Base-by-base conservation (phyloP, 2,329 filamentous ascomycete species). In the Fusarium brachygibbosum region DNA sequence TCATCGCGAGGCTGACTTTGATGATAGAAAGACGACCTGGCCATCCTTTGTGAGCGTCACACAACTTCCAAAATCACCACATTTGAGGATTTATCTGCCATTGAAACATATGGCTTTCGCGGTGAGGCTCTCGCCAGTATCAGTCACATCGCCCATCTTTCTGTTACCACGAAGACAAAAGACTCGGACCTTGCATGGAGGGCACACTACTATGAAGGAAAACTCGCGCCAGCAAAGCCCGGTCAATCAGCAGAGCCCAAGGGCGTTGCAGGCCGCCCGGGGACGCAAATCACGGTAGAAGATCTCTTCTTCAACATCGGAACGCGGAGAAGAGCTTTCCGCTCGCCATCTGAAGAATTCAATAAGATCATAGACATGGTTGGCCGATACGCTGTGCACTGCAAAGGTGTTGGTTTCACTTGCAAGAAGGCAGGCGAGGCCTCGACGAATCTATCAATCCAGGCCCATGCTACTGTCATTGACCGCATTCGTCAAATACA, bases 291-390 rank as follows among this genome's bases (percentile, higher is more conserved):
- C 75, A 94, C 93, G 1, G 94, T 99, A 17, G 95, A 99, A 76
- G 96, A 99, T 78, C 82, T 99, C 13, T 99, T 99, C 79, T 99
- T 97, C 84, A 99, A 98, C 74, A 89, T 98, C 1, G 94, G 94
- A 0, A 97, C 92, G 11, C 88, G 96, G 25, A 89, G 94, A 35
- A 89, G 90, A 70, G 96, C 97, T 13, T 99, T 99, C 76, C 89
- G 96, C 40, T 98, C 95, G 16, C 83, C 92, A 19, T 93, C 94
- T 37, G 96, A 99, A 76, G 97, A 99, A 78, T 98, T 97, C 82
- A 94, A 97, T 75, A 99, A 98, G 81, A 98, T 99, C 58, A 90
- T 98, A 28, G 96, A 99, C 77, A 89, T 98, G 77, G 92, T 98
- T 11, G 94, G 96, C 16, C 90, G 93, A 42, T 98, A 99, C 80